Base-by-base conservation (phyloP, 176 grass and related monocot genomes). In the Hyparrhenia diplandra region DNA sequence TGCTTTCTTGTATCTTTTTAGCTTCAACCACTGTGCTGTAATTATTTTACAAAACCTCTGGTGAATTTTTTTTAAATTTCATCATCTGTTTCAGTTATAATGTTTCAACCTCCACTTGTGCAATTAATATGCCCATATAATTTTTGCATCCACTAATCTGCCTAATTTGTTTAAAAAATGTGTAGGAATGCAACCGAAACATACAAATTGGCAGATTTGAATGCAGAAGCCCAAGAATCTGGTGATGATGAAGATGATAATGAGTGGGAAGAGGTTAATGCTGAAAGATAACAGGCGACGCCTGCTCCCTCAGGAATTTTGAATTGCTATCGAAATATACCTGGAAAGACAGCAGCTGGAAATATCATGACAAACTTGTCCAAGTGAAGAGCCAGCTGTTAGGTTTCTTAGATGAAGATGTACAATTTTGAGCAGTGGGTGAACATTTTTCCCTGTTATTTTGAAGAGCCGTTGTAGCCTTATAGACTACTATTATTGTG, bases 181-280 rank as follows among this genome's bases (percentile, higher is more conserved):
- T 76, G 34, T 85, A 90, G 92, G 13, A 93, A 88, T 91, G 69
- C 78, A 73, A 74, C 78, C 7, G 80, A 87, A 57, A 77, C 81
- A 37, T 93, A 86, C 67, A 93, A 87, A 84, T 78, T 94, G 28
- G 84, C 88, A 47, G 95, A 98, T 71, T 82, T 98, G 86, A 98
- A 98, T 72, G 86, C 77, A 4, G 95, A 98, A 73, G 95, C 90
- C 28, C 83, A 90, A 75, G 90, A 87, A 87, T 90, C 83, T 2
- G 88, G 86, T 10, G 92, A 95, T 5, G 92, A 92, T 11, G 95
- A 91, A 70, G 95, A 92, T 76, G 86, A 88, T 18, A 80, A 86
- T 54, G 92, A 82, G 21, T 95, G 92, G 92, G 86, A 95, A 72
- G 95, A 98, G 23, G 95, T 61, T 98, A 85, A 94, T 62, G 23